Evolutionary conservation across 305 asterid genomes (phyloP), one percentile per base, ranked within the genome.

Genomic region (Fraxinus albicans): DNA sequence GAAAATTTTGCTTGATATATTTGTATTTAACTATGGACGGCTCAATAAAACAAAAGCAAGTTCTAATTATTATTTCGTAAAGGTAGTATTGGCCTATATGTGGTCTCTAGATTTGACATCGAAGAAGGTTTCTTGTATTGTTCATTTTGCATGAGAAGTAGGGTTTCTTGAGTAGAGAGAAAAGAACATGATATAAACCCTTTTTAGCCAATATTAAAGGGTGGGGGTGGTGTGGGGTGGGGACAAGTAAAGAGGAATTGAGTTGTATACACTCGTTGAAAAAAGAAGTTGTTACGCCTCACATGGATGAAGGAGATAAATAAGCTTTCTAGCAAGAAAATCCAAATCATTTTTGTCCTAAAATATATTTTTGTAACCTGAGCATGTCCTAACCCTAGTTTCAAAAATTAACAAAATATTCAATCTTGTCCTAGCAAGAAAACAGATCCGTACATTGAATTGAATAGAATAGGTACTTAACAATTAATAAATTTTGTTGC

Each of bases 231-330:
- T 6, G 42, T 36, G 38, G 58, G 58, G 1, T 1, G 50, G 50
- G 4, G 3, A 40, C 53, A 86, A 82, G 80, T 44, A 84, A 83
- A 87, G 86, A 79, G 85, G 72, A 70, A 69, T 77, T 83, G 89
- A 85, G 87, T 88, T 84, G 89, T 86, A 84, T 77, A 81, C 86
- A 87, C 17, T 12, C 17, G 12, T 44, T 12, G 53, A 44, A 81
- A 86, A 80, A 83, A 86, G 91, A 82, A 87, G 86, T 83, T 85
- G 87, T 73, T 47, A 85, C 85, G 82, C 36, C 82, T 91, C 95
- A 92, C 93, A 90, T 92, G 95, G 90, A 86, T 82, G 79, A 70
- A 82, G 84, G 36, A 38, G 82, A 85, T 87, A 86, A 91, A 84
- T 23, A 79, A 78, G 77, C 82, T 69, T 75, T 83, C 34, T 81